These are phyloP conservation scores for Eucalyptus cloeziana DNA, from an alignment of 345 rosid species.

Conservation along the genomic window DNA sequence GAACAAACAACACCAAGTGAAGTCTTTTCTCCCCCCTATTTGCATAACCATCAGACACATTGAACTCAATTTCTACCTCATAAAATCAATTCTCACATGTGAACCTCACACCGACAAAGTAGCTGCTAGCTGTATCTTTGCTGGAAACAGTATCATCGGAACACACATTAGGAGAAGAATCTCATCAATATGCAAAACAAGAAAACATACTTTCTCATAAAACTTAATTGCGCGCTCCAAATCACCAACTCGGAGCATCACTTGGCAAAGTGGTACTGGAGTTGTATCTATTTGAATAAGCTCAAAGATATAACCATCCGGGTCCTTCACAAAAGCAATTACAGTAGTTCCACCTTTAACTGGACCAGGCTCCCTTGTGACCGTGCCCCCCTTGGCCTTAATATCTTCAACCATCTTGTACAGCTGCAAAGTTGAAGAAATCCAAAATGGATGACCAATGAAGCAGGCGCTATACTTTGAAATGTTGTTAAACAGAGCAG, in stretches of 20 bases:
- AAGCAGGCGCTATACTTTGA: neutral
- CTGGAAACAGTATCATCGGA: neutral
- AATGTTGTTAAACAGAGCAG: neutral
- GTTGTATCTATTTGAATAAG: conserved; percentile 74
- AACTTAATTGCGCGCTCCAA: conserved; percentile 70
- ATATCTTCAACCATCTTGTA: conserved; percentile 64
- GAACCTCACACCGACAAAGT: neutral
- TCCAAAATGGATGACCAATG: neutral
- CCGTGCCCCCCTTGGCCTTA: conserved; percentile 67
- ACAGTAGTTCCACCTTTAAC: conserved; percentile 68
- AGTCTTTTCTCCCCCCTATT: neutral
- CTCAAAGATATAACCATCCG: conserved; percentile 83
- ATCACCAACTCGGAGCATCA: conserved; percentile 91
- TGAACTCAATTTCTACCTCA: neutral
- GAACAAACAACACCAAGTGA: neutral
- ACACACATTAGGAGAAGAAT: neutral
- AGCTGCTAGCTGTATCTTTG: neutral
- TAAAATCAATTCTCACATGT: neutral
- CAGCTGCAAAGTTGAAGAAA: conserved; percentile 22
- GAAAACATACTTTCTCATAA: conserved; percentile 65
- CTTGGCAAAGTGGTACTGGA: conserved; percentile 90
- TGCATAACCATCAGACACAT: neutral
- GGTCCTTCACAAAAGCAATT: conserved; percentile 92
- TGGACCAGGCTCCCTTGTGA: conserved; percentile 88
- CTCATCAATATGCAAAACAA: neutral